These are phyloP conservation scores for Lactifluus subvellereus DNA, from an alignment of 768 basidiomycete species.

Conservation along the genomic window DNA sequence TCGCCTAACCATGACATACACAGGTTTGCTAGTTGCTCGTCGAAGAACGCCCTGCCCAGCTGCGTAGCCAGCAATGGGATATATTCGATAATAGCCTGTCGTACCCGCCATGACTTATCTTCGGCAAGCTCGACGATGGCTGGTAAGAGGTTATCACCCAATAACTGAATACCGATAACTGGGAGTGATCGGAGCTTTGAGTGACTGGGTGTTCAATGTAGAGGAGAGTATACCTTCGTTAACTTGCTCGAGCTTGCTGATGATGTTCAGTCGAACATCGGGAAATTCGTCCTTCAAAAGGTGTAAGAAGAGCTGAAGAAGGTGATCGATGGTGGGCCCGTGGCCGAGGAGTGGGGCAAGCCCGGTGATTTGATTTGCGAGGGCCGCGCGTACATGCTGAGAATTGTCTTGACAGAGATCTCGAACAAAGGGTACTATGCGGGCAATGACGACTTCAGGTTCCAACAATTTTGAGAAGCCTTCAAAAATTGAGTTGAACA, in stretches of 20 bases:
- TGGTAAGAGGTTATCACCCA: slow-evolving; percentile 92
- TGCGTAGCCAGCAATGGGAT: slow-evolving; percentile 99
- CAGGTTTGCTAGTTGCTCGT: slow-evolving; percentile 91
- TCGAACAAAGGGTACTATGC: slow-evolving; percentile 90
- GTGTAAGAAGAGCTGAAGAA: slow-evolving; percentile 94
- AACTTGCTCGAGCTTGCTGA: slow-evolving; percentile 96
- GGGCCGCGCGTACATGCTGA: slow-evolving; percentile 94
- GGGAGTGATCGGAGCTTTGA: slow-evolving; percentile 14
- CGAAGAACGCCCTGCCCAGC: slow-evolving; percentile 93
- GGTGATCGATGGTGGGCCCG: slow-evolving; percentile 90
- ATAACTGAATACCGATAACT: slow-evolving; percentile 97
- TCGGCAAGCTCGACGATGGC: slow-evolving; percentile 98
- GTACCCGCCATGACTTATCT: slow-evolving; percentile 99
- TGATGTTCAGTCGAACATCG: slow-evolving; percentile 94
- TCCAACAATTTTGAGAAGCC: slow-evolving; percentile 94
- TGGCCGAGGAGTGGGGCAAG: slow-evolving; percentile 91
- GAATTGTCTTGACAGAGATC: slow-evolving; percentile 91
- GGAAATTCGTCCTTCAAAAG: slow-evolving; percentile 98
- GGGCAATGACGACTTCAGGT: slow-evolving; percentile 86
- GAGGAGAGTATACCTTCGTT: slow-evolving; percentile 60
- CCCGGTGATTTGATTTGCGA: slow-evolving; percentile 94
- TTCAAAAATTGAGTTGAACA: slow-evolving; percentile 31
- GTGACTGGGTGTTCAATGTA: not conserved
- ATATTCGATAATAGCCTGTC: slow-evolving; percentile 99
- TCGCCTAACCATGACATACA: slow-evolving; percentile 99